Percentiles rank a stretch among this genome's conserved stretches.
phyloP scores from a whole-genome alignment of 1,284 basidiomycete genomes.

The Phaffia rhodozyma region DNA sequence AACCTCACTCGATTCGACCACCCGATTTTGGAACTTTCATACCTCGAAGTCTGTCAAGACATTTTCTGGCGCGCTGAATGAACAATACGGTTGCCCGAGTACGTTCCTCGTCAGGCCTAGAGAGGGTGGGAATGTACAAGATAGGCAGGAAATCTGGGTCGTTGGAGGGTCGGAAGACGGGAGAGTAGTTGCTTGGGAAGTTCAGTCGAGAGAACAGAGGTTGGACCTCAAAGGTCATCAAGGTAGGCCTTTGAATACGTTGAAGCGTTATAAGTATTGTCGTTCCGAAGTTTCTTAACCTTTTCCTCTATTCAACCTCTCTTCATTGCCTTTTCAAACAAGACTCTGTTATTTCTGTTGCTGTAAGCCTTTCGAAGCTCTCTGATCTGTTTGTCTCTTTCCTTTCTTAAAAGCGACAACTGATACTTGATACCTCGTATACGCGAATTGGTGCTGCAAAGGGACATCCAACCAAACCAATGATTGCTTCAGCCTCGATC shows the following conservation, averaged over 20 bases:
- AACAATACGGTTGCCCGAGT: conserved; percentile 26
- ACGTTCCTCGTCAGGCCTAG: conserved; percentile 24
- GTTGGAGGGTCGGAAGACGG: conserved; percentile 83
- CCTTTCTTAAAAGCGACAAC: not conserved
- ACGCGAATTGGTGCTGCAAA: not conserved
- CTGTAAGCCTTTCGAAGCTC: conserved; percentile 22
- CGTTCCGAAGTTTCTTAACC: not conserved
- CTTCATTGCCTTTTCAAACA: conserved; percentile 17
- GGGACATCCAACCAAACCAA: conserved; percentile 6
- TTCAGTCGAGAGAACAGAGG: conserved; percentile 66
- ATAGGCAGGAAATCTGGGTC: conserved; percentile 41
- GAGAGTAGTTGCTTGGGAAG: conserved; percentile 78
- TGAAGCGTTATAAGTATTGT: not conserved
- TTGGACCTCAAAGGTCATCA: conserved; percentile 66
- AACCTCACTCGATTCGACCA: conserved; percentile 80
- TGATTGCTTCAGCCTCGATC: conserved; percentile 6
- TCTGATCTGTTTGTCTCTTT: not conserved
- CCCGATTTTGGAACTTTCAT: conserved; percentile 88
- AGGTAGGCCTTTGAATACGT: conserved; percentile 40
- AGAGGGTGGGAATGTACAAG: not conserved
- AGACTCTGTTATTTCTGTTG: conserved; percentile 30
- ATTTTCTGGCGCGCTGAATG: conserved; percentile 33
- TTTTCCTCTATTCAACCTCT: not conserved
- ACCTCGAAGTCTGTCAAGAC: conserved; percentile 88
- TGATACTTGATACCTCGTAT: not conserved